Base-by-base conservation (phyloP, 371 early-diverging fungal genomes). In the Mucor sp. region DNA sequence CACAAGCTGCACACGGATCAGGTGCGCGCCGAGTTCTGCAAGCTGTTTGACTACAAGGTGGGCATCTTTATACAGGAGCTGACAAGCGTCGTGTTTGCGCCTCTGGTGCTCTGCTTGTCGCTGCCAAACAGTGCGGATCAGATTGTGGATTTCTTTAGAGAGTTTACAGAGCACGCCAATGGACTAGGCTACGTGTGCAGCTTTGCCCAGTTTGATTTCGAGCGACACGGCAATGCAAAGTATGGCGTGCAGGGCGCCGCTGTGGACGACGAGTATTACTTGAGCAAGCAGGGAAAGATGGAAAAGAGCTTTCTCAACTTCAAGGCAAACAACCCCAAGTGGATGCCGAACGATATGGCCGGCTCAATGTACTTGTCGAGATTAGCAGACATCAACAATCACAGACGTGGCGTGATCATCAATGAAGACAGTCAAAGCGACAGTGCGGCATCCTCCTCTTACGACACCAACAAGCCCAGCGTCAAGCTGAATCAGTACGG, bases 231-330 rank as follows among this genome's bases (percentile, higher is more conserved):
- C 1, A 94, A 95, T 71, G 85, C 81, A 3, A 87, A 89, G 76
- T 94, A 93, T 68, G 94, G 95, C 0, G 95, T 93, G 0, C 93
- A 91, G 1, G 80, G 84, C 3, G 79, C 84, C 4, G 80, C 78
- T 0, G 59, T 55, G 33, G 76, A 83, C 5, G 87, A 87, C 58
- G 90, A 86, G 9, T 85, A 90, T 33, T 83, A 83, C 65, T 65
- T 89, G 15, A 92, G 94, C 7, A 93, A 94, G 43, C 88, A 94
- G 55, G 97, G 95, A 37, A 99, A 99, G 78, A 96, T 99, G 97
- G 98, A 98, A 74, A 93, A 93, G 79, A 95, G 95, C 14, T 93
- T 99, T 68, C 55, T 99, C 62, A 93, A 92, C 64, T 99, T 99
- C 78, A 96, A 98, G 84, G 94, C 85, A 19, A 89, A 94, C 72